Base-by-base conservation (phyloP, 2,329 filamentous ascomycete genomes). In the Byssothecium circinans region DNA sequence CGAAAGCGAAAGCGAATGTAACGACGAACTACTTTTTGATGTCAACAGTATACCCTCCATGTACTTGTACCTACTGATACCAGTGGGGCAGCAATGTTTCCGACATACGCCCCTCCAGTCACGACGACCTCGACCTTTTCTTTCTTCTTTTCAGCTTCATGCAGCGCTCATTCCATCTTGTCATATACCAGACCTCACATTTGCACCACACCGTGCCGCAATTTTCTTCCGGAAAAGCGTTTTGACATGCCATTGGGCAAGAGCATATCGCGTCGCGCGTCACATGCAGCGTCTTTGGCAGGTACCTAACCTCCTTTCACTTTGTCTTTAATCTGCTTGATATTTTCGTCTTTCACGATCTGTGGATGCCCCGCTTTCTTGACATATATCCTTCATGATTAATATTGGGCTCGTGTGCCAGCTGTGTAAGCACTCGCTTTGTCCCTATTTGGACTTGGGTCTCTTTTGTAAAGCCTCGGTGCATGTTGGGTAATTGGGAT, bases 1-100 rank as follows among this genome's bases (percentile, higher is more conserved):
- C 75, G 84, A 50, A 86, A 85, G 72, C 75, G 83, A 55, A 85
- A 85, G 71, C 57, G 69, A 35, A 55, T 70, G 42, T 60, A 66
- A 40, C 68, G 53, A 62, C n/a, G n/a, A n/a, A n/a, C n/a, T n/a
- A n/a, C n/a, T 52, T 33, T 32, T 41, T 49, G 18, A 34, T 25
- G 19, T 38, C 27, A 15, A 34, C 29, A 32, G 17, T 43, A 36
- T 43, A 46, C 43, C 20, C 18, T 43, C 38, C 43, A 37, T 55
- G 54, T 57, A 49, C 45, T 49, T 57, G 47, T 62, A 57, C 47
- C n/a, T 35, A 29, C 25, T 32, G 43, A 44, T 47, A 47, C 27
- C 25, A 25, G 18, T 8, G 14, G 14, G 29, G 4, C 10, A 14
- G 12, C 29, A n/a, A 5, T 32, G 5, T 12, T 32, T 14, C 14